Base-by-base conservation (phyloP, 495 filamentous ascomycete genomes). In the Trichoderma virens region DNA sequence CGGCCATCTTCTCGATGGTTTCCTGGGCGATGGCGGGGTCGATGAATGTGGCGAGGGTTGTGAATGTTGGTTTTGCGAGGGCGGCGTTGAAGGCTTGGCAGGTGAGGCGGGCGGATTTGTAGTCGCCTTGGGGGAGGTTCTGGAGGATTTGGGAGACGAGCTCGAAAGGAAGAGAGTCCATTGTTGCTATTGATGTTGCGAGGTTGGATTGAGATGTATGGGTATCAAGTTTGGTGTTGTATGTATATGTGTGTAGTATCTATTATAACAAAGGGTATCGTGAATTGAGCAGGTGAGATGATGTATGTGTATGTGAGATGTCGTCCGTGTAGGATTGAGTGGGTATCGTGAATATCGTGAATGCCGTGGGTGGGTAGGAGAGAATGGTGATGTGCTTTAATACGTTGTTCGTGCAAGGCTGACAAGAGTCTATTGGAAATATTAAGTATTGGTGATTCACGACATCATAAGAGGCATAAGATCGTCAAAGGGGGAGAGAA, bases 11-110 rank as follows among this genome's bases (percentile, higher is more conserved):
- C 9, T 30, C 35, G 54, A 66, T 65, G 63, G 56, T 59, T 34
- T 62, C 41, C n/a, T 34, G 18, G 54, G 39, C 30, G 62, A 64
- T 31, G 65, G 66, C 56, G 3, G 67, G 38, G 23, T 45, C 35
- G 43, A 65, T 45, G 39, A 59, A 64, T 34, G 62, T 28, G 18
- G 60, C 32, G 11, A 59, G 41, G 34, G 11, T 27, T 14, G 60
- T 34, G n/a, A 62, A 62, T 23, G 59, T 39, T 6, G 54, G 63
- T 41, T 56, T 41, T 5, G 65, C 32, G n/a, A 64, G 51, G 25
- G 65, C 56, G 63, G 32, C 68, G 59, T 56, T 47, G 62, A 64
- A 64, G 39, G 39, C 62, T 41, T 35, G 35, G 41, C 41, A 64
- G 13, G 45, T 56, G 39, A 35, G 39, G 62, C 62, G 62, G 41